A percentile compares a stretch with the other conserved stretches of the same genome.
These are phyloP conservation scores for Cnidoscolus chayamansa DNA, from an alignment of 441 rosid species.

Conservation along the genomic window DNA sequence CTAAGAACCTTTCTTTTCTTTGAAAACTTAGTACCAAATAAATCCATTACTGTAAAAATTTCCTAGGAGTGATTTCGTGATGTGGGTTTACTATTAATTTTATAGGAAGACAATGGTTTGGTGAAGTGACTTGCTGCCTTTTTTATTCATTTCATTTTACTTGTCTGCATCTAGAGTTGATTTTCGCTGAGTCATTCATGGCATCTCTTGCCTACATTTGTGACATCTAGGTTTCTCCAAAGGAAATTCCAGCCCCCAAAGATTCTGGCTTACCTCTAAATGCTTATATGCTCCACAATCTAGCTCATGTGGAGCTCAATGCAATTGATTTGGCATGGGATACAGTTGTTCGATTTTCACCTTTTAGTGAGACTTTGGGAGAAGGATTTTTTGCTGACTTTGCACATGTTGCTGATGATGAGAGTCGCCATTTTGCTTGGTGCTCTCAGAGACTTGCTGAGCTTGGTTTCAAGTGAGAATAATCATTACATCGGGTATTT, in stretches of 20 bases:
- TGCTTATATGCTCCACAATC: slow-evolving; percentile 72
- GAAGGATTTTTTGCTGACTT: slow-evolving; percentile 76
- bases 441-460: slow-evolving; percentile 85
- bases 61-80: neutral
- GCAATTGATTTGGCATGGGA: slow-evolving; percentile 99
- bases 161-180: neutral
- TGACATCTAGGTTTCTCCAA: slow-evolving; percentile 60
- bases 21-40: too few species aligned
- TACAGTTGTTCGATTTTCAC: slow-evolving; percentile 84
- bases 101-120: neutral
- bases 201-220: neutral
- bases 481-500: neutral
- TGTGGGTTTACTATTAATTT: neutral
- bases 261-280: slow-evolving; percentile 74
- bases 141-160: neutral
- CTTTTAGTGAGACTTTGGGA: slow-evolving; percentile 54
- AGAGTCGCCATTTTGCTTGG: slow-evolving; percentile 94
- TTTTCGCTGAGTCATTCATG: neutral
- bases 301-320: slow-evolving; percentile 88
- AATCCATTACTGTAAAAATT: too few species aligned
- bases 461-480: slow-evolving; percentile 75
- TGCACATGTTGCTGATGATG: slow-evolving; percentile 93
- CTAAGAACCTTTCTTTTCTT: too few species aligned
- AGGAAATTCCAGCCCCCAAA: slow-evolving; percentile 67
- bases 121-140: neutral